phyloP scores from a whole-genome alignment of 1,284 basidiomycete genomes.

The Phlebopus sp. region DNA sequence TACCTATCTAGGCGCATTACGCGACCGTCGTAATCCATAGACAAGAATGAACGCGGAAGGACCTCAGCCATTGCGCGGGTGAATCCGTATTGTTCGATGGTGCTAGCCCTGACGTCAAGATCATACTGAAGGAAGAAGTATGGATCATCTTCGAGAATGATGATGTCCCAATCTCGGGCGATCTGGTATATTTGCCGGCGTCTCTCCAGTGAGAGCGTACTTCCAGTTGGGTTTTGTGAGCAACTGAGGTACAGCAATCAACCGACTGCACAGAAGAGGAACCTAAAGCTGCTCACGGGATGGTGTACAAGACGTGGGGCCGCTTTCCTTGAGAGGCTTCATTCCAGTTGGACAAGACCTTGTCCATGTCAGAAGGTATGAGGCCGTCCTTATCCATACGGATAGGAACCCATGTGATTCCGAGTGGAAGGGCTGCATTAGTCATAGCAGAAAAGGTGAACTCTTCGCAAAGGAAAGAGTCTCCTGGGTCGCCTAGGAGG shows the following conservation, averaged over 20 bases:
- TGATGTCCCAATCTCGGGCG: conserved; percentile 50
- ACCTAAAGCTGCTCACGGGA: conserved; percentile 24
- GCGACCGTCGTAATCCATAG: conserved; percentile 53
- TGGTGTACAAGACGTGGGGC: conserved; percentile 31
- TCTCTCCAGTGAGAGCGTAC: conserved; percentile 46
- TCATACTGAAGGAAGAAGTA: conserved; percentile 53
- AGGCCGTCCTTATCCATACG: conserved; percentile 56
- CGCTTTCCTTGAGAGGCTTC: conserved; percentile 35
- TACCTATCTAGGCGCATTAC: conserved; percentile 52
- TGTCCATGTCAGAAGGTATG: conserved; percentile 48
- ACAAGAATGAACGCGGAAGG: conserved; percentile 43
- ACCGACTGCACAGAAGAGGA: conserved; percentile 14
- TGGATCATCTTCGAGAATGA: conserved; percentile 55
- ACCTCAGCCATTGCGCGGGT: conserved; percentile 32
- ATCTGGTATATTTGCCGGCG: conserved; percentile 55
- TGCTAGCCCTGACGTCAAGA: conserved; percentile 21
- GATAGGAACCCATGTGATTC: conserved; percentile 43
- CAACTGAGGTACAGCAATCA: conserved; percentile 17
- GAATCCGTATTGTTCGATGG: conserved; percentile 27
- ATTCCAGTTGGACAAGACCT: conserved; percentile 48
- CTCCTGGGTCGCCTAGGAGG: conserved; percentile 47
- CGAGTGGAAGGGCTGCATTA: conserved; percentile 39
- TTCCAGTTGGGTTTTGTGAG: conserved; percentile 57
- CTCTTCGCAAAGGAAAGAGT: conserved; percentile 53
- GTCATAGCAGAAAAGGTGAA: conserved; percentile 44